Percentiles rank a stretch among this genome's conserved stretches.
Conservation (phyloP, 805 yeast genomes). For the Teunomyces aglyptinius region DNA sequence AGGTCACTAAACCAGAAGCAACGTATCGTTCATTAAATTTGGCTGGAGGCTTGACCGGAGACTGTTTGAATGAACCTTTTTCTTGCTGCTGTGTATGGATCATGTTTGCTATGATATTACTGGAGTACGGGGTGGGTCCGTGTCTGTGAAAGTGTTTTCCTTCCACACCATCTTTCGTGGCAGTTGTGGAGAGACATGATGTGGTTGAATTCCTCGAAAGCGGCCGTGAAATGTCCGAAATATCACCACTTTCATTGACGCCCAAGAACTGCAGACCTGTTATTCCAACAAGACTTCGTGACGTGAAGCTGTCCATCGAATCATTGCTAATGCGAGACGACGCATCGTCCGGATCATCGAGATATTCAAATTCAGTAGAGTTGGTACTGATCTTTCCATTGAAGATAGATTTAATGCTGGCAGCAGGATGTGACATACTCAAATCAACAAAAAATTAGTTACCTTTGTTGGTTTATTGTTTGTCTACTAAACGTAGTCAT, state of each 20-base stretch:
- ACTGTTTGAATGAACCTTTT: background rate
- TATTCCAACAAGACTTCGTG: constrained; percentile 17
- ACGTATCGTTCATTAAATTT: background rate
- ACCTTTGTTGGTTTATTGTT: no score
- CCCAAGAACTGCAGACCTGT: background rate
- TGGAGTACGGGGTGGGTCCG: constrained; percentile 37
- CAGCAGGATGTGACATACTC: constrained; percentile 42
- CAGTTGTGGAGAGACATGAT: constrained; percentile 69
- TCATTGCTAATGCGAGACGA: constrained; percentile 14
- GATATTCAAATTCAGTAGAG: constrained; percentile 15
- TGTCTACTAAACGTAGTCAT: background rate
- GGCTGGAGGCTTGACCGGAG: background rate
- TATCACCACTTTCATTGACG: background rate
- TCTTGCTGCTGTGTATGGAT: constrained; percentile 16
- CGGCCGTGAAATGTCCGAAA: constrained; percentile 44
- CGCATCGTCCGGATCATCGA: constrained; percentile 12
- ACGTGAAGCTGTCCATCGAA: constrained; percentile 17
- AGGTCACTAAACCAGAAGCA: background rate
- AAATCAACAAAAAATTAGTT: no score
- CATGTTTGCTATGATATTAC: constrained; percentile 30
- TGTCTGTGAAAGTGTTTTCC: constrained; percentile 54
- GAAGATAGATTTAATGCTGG: constrained; percentile 38
- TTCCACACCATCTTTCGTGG: constrained; percentile 72
- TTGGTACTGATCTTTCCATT: constrained; percentile 33
- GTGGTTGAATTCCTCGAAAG: constrained; percentile 60